Percentiles rank a stretch among this genome's conserved stretches.
These are phyloP conservation scores for Rhynchosporium graminicola DNA, from an alignment of 2,329 filamentous ascomycete species.

Conservation along the genomic window DNA sequence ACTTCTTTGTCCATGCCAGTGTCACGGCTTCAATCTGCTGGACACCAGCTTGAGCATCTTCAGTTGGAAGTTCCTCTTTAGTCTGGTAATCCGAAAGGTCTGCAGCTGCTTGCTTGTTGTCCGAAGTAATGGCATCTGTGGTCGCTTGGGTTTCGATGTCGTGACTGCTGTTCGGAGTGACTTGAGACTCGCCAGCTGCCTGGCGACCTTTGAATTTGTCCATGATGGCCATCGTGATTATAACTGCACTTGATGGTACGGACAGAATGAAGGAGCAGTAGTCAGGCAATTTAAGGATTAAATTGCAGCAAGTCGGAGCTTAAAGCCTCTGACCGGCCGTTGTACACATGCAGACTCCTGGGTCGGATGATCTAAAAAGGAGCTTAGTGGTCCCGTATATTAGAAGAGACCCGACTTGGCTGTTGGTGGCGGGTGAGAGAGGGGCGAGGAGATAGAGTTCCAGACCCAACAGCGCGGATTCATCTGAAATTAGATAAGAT, in stretches of 20 bases:
- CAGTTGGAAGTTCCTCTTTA: slow-evolving; percentile 26
- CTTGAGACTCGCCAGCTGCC: not conserved
- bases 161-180: not conserved
- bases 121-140: slow-evolving; percentile 3
- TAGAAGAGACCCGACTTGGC: not conserved
- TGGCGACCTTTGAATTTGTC: not conserved
- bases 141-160: slow-evolving; percentile 1
- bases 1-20: slow-evolving; percentile 51
- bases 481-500: slow-evolving; percentile 8
- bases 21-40: slow-evolving; percentile 54
- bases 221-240: not conserved
- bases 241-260: not conserved
- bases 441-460: not conserved
- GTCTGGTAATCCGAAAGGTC: not conserved
- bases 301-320: not conserved
- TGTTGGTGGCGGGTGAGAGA: slow-evolving; percentile 3
- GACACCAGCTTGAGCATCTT: slow-evolving; percentile 44
- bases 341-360: slow-evolving; percentile 10
- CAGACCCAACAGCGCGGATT: not conserved
- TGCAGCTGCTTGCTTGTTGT: not conserved
- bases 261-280: not conserved
- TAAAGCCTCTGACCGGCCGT: slow-evolving; percentile 1
- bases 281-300: not conserved
- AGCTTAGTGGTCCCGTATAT: slow-evolving; percentile 3
- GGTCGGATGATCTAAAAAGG: not conserved